Percentiles rank a stretch among this genome's conserved stretches.
Conservation (phyloP, 164 flowering plant species). For the Nymphaea thermarum region DNA sequence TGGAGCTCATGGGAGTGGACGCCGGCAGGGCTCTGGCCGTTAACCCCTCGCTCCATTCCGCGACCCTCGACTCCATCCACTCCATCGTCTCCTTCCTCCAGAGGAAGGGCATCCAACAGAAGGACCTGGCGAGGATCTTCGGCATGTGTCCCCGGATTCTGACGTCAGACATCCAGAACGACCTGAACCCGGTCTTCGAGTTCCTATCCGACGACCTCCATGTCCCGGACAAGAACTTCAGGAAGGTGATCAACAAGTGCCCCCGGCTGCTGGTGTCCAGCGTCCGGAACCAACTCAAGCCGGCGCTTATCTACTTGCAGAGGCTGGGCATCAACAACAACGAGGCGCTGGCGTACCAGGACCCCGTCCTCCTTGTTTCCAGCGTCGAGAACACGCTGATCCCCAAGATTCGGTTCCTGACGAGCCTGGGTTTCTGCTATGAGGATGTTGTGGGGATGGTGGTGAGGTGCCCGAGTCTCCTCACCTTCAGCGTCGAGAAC, state of each 20-base stretch:
- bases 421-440: constrained; percentile 37
- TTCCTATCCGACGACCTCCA: constrained; percentile 51
- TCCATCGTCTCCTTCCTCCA: constrained; percentile 57
- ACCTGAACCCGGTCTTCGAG: constrained; percentile 59
- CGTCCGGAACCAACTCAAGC: constrained; percentile 61
- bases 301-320: constrained; percentile 57
- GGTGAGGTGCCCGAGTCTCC: constrained; percentile 65
- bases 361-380: constrained; percentile 65
- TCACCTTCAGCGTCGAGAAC: constrained; percentile 84
- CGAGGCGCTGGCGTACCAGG: constrained; percentile 59
- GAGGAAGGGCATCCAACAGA: constrained; percentile 71
- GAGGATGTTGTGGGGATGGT: constrained; percentile 66
- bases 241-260: constrained; percentile 69
- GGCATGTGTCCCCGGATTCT: constrained; percentile 87
- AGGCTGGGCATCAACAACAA: constrained; percentile 65
- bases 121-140: constrained; percentile 64
- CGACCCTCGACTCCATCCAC: constrained; percentile 62
- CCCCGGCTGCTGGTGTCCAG: constrained; percentile 59
- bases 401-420: constrained; percentile 60
- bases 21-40: constrained; percentile 69
- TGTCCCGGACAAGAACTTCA: constrained; percentile 52
- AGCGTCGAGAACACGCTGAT: constrained; percentile 72
- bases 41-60: constrained; percentile 65
- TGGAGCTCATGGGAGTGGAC: constrained; percentile 91
- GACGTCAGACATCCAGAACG: constrained; percentile 47